These are phyloP conservation scores for Kodamaea nitidulidarum DNA, from an alignment of 805 yeast genomes.

Conservation along the genomic window DNA sequence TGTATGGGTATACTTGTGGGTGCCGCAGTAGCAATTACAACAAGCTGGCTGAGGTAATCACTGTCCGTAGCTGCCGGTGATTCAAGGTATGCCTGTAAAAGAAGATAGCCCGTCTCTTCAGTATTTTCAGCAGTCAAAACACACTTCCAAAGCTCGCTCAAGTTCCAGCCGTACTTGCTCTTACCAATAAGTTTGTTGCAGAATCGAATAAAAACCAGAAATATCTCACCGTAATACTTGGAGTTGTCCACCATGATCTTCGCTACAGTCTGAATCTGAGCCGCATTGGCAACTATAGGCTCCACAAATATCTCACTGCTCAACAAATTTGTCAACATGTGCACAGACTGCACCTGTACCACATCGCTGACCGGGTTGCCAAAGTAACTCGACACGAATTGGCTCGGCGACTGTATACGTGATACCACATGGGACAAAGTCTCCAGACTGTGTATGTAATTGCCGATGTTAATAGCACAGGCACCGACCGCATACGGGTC, in stretches of 20 bases:
- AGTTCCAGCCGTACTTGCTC: conserved; percentile 6
- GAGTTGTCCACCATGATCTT: conserved; percentile 32
- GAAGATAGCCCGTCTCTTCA: conserved; percentile 15
- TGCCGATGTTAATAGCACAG: conserved; percentile 32
- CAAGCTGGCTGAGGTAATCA: not conserved
- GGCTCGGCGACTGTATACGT: conserved; percentile 6
- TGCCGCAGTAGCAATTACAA: conserved; percentile 2
- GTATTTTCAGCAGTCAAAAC: conserved; percentile 3
- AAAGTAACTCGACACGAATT: conserved; percentile 20
- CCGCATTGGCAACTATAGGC: conserved; percentile 12
- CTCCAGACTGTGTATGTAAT: conserved; percentile 23
- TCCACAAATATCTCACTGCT: conserved; percentile 10
- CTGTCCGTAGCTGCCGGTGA: not conserved
- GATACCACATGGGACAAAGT: conserved; percentile 14
- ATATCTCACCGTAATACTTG: conserved; percentile 32
- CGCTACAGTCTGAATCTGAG: conserved; percentile 13
- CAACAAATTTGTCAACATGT: conserved; percentile 30
- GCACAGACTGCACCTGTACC: conserved; percentile 35
- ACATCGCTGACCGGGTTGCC: conserved; percentile 25
- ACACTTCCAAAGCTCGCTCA: conserved; percentile 12
- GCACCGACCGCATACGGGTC: conserved; percentile 27
- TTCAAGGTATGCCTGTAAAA: conserved; percentile 18
- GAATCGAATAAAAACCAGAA: conserved; percentile 24
- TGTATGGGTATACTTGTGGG: conserved; percentile 5
- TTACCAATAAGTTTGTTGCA: conserved; percentile 19